phyloP scores from a whole-genome alignment of 1,139 yeast species.

The Maudiozyma humilis region DNA sequence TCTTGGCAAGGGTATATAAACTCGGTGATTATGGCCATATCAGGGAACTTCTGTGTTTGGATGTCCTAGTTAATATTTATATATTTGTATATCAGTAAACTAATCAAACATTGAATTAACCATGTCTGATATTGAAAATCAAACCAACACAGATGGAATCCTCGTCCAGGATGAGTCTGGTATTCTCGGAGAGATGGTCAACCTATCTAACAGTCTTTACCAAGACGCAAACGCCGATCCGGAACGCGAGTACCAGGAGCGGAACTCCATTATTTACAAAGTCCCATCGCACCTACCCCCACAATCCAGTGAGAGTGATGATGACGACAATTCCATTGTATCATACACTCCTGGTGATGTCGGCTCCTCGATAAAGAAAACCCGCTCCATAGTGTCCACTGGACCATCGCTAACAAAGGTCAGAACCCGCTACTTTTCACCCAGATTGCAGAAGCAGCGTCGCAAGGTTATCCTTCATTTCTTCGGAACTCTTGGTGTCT shows the following conservation, averaged over 20 bases:
- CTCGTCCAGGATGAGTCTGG: slow-evolving; percentile 1
- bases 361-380: background rate
- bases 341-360: background rate
- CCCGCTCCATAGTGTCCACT: background rate
- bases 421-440: slow-evolving; percentile 7
- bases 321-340: background rate
- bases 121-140: background rate
- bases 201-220: slow-evolving; percentile 1
- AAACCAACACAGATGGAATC: background rate
- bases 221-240: background rate
- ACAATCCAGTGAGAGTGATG: background rate
- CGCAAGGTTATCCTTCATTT: slow-evolving; percentile 4
- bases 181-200: slow-evolving; percentile 2
- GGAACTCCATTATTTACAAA: background rate
- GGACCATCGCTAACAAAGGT: background rate
- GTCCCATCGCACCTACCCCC: background rate
- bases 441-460: slow-evolving; percentile 5
- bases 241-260: background rate
- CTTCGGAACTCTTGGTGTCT: slow-evolving; percentile 2
- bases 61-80: too few species aligned
- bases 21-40: too few species aligned
- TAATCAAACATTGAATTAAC: too few species aligned
- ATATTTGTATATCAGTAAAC: too few species aligned
- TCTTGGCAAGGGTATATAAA: too few species aligned
- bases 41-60: too few species aligned